Evolutionary conservation across 768 basidiomycete genomes (phyloP).

Genomic region (Calvatia gigantea): DNA sequence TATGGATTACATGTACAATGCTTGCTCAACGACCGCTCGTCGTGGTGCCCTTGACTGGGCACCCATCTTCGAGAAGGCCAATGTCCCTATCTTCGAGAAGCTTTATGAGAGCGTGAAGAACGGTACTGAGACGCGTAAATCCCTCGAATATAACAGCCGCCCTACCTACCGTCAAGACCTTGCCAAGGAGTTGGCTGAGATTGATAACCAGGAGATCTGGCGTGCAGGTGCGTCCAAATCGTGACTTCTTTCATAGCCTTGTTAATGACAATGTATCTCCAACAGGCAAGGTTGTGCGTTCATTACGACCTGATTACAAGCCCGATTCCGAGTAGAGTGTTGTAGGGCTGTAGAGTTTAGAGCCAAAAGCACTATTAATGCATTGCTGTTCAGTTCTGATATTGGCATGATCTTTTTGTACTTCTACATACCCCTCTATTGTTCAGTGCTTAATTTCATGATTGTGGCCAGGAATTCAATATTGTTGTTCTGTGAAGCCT

Average conservation of each 20-base stretch:
- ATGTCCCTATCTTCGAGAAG: slow-evolving; percentile 90
- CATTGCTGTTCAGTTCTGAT: background rate
- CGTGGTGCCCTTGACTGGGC: slow-evolving; percentile 99
- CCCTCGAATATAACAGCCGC: slow-evolving; percentile 93
- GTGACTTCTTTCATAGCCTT: background rate
- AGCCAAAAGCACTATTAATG: slow-evolving; percentile 4
- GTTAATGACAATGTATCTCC: background rate
- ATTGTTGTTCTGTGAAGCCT: too few species aligned
- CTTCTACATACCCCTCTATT: background rate
- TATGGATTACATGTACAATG: slow-evolving; percentile 99
- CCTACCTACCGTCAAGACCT: slow-evolving; percentile 92
- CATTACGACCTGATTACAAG: slow-evolving; percentile 84
- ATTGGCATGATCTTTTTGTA: background rate
- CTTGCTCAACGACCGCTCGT: slow-evolving; percentile 98
- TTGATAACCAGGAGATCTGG: slow-evolving; percentile 99
- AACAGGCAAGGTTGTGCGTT: slow-evolving; percentile 86
- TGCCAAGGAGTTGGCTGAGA: slow-evolving; percentile 87
- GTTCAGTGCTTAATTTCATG: background rate
- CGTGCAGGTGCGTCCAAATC: slow-evolving; percentile 61
- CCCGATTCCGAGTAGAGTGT: slow-evolving; percentile 45
- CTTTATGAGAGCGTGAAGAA: slow-evolving; percentile 94
- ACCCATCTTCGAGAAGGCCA: slow-evolving; percentile 92
- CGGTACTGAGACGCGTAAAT: slow-evolving; percentile 95
- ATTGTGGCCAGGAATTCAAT: background rate
- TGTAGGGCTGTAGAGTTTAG: background rate